Base-by-base conservation (phyloP, 108 stramenopile genomes). In the Heterococcus sp. region DNA sequence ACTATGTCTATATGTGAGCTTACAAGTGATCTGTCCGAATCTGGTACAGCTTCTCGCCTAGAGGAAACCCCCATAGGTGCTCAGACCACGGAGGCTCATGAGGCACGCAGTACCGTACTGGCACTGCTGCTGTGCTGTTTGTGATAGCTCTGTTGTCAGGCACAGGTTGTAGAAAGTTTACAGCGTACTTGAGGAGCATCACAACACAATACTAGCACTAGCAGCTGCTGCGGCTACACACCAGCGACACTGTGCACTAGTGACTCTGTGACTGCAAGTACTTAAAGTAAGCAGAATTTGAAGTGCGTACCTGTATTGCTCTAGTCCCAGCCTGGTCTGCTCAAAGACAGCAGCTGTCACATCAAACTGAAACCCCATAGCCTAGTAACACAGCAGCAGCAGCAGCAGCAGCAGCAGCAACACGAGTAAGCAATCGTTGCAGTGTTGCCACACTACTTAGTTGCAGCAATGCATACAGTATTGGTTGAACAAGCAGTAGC, bases 81-180 rank as follows among this genome's bases (percentile, higher is more conserved):
- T 69, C 33, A 11, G 38, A 30, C 83, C 83, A 84, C 3, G 83
- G 78, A 1, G 74, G 32, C 1, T 86, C 88, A 32, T 83, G 75
- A 33, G 95, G 95, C 11, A 96, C 93, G 28, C 81, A 84, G 73
- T 93, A 96, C 27, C 92, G 91, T 74, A 92, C 92, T 36, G 94
- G 93, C 0, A 96, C 93, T 58, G 46, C 14, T 21, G 14, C 46
- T 21, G 21, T 58, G 46, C 46, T 8, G 8, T 21, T 21, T 21
- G 46, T 58, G 46, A 58, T 58, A 21, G 8, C 21, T 21, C 46
- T 58, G 46, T 8, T 21, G 21, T 8, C 14, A 21, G 46, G 46
- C 21, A 21, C 8, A 21, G 14, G 46, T 8, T n/a, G n/a, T n/a
- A n/a, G n/a, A n/a, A n/a, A n/a, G n/a, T n/a, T n/a, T n/a, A n/a